Evolutionary conservation across 352 stramenopile genomes (phyloP).

Genomic region (Phytophthora crassamura): DNA sequence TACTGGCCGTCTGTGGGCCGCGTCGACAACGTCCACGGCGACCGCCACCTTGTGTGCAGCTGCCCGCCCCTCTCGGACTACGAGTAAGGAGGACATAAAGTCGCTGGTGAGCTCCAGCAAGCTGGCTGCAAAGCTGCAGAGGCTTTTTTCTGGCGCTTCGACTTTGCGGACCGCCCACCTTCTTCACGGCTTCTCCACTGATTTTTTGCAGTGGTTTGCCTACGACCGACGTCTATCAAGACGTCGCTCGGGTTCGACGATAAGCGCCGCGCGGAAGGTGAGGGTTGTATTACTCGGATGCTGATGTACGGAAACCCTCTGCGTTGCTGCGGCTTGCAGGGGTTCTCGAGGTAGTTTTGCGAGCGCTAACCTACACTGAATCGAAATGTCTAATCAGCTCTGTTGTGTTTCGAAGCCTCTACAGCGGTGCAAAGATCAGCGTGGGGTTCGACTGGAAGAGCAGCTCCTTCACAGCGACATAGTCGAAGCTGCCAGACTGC

Average conservation of each 20-base stretch:
- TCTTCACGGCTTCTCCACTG: slow-evolving; percentile 34
- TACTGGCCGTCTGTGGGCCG: slow-evolving; percentile 98
- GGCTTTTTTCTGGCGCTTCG: slow-evolving; percentile 32
- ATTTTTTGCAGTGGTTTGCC: slow-evolving; percentile 17
- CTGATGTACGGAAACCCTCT: slow-evolving; percentile 26
- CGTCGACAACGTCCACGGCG: slow-evolving; percentile 99
- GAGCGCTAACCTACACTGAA: slow-evolving; percentile 14
- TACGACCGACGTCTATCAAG: slow-evolving; percentile 22
- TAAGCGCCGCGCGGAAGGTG: slow-evolving; percentile 21
- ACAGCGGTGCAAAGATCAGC: slow-evolving; percentile 63
- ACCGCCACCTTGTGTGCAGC: slow-evolving; percentile 98
- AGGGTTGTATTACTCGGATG: slow-evolving; percentile 13
- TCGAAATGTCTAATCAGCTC: slow-evolving; percentile 14
- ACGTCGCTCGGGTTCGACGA: slow-evolving; percentile 34
- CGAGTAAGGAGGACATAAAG: slow-evolving; percentile 53
- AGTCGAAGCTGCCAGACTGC: slow-evolving; percentile 72
- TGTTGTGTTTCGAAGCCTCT: too few species aligned
- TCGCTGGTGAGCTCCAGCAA: slow-evolving; percentile 12
- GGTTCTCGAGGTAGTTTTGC: slow-evolving; percentile 15
- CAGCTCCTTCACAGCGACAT: slow-evolving; percentile 72
- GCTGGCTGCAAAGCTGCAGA: slow-evolving; percentile 19
- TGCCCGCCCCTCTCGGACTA: slow-evolving; percentile 97
- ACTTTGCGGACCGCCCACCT: slow-evolving; percentile 16
- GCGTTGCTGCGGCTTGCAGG: slow-evolving; percentile 7
- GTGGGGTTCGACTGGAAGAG: slow-evolving; percentile 74